Conservation (phyloP, 2,329 filamentous ascomycete species). For the Xylaria multiplex region DNA sequence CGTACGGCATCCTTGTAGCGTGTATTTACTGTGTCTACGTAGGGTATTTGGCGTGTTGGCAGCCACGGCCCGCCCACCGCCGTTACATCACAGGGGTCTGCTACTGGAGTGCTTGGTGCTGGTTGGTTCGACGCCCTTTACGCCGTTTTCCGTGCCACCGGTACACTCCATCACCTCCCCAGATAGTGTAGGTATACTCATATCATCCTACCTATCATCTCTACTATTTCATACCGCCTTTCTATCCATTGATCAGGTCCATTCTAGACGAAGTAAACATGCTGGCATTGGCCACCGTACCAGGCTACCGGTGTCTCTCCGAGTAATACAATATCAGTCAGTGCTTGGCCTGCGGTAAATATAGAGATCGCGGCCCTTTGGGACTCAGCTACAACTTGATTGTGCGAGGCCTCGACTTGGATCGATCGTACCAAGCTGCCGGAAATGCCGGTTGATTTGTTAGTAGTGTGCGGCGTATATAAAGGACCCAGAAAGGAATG, state of each 20-base stretch:
- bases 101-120: neutral
- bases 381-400: neutral
- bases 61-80: constrained; percentile 24
- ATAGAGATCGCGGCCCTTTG: neutral
- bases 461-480: no score
- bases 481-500: no score
- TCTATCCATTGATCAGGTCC: neutral
- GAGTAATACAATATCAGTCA: no score
- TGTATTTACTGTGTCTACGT: neutral
- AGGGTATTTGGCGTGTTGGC: neutral
- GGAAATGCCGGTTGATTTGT: no score
- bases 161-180: neutral
- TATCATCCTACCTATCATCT: constrained; percentile 6
- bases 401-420: neutral
- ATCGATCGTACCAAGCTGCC: neutral
- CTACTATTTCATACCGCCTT: constrained; percentile 4
- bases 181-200: neutral
- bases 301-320: neutral
- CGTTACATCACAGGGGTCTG: constrained; percentile 11
- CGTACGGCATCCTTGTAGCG: neutral
- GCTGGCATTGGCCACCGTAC: neutral
- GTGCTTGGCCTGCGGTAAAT: no score
- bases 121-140: constrained; percentile 3
- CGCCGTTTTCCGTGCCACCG: neutral
- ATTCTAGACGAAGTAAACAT: no score